Evolutionary conservation across 805 yeast species (phyloP).

Genomic region (Saccharomyces paradoxus): DNA sequence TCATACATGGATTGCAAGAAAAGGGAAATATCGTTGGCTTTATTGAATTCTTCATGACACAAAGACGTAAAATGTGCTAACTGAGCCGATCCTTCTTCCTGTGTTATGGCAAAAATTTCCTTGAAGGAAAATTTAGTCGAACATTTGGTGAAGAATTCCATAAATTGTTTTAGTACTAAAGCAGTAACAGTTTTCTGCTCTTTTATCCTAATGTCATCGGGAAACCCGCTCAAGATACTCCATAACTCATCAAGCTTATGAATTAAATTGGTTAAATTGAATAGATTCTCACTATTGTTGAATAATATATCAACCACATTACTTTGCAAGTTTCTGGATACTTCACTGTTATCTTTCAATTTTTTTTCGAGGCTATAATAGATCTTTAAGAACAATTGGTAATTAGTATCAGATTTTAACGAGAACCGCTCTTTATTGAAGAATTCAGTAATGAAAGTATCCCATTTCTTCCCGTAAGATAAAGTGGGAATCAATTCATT

Average conservation of each 20-base stretch:
- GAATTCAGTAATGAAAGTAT: constrained; percentile 10
- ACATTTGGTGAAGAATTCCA: constrained; percentile 9
- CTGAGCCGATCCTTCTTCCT: constrained; percentile 19
- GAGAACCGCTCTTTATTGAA: constrained; percentile 13
- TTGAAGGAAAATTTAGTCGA: constrained; percentile 12
- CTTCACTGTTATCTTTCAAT: background rate
- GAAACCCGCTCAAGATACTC: constrained; percentile 9
- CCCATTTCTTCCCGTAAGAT: constrained; percentile 5
- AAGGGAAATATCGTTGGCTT: background rate
- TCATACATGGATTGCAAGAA: background rate
- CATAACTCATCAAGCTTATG: constrained; percentile 4
- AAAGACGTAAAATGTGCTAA: constrained; percentile 18
- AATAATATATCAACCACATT: constrained; percentile 14
- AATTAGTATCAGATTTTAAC: constrained; percentile 10
- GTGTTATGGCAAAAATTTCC: constrained; percentile 15
- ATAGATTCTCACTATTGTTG: constrained; percentile 13
- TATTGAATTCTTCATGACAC: constrained; percentile 6
- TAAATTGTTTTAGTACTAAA: constrained; percentile 8
- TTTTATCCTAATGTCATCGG: constrained; percentile 4
- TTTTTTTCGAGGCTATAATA: constrained; percentile 1
- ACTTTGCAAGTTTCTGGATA: background rate
- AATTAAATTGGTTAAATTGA: constrained; percentile 1
- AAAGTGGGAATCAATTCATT: constrained; percentile 21
- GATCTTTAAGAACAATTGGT: constrained; percentile 11
- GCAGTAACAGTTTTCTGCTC: constrained; percentile 5